These are phyloP conservation scores for Candida frijolesensis DNA, from an alignment of 1,139 yeast species.

Conservation along the genomic window DNA sequence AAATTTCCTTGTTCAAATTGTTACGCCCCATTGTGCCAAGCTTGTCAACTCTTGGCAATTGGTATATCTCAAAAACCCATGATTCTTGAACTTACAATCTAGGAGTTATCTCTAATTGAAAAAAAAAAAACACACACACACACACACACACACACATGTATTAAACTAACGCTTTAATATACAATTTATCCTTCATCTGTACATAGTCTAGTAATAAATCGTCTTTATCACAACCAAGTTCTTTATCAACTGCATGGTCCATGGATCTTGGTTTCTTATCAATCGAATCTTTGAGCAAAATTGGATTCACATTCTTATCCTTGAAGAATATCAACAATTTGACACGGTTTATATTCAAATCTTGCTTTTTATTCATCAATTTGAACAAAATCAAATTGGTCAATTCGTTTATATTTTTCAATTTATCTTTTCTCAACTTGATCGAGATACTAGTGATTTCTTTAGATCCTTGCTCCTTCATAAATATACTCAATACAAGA, in stretches of 20 bases:
- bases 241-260: neutral
- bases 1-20: slow-evolving; percentile 26
- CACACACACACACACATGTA: neutral
- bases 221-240: slow-evolving; percentile 11
- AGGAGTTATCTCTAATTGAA: no score
- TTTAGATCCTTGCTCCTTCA: neutral
- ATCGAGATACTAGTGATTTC: slow-evolving; percentile 17
- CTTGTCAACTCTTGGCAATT: slow-evolving; percentile 72
- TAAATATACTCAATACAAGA: slow-evolving; percentile 7
- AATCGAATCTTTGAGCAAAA: slow-evolving; percentile 22
- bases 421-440: slow-evolving; percentile 30
- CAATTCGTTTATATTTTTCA: slow-evolving; percentile 27
- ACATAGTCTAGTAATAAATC: slow-evolving; percentile 32
- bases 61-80: slow-evolving; percentile 78
- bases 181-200: slow-evolving; percentile 28
- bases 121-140: no score
- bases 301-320: slow-evolving; percentile 26
- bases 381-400: slow-evolving; percentile 26
- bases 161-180: slow-evolving; percentile 23
- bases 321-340: slow-evolving; percentile 28
- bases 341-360: slow-evolving; percentile 19
- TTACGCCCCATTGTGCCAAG: slow-evolving; percentile 28
- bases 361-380: slow-evolving; percentile 20
- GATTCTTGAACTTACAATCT: slow-evolving; percentile 51
- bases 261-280: neutral